Percentiles rank a stretch among this genome's conserved stretches.
Conservation (phyloP, 495 filamentous ascomycete species). For the Penicillium mononematosum region DNA sequence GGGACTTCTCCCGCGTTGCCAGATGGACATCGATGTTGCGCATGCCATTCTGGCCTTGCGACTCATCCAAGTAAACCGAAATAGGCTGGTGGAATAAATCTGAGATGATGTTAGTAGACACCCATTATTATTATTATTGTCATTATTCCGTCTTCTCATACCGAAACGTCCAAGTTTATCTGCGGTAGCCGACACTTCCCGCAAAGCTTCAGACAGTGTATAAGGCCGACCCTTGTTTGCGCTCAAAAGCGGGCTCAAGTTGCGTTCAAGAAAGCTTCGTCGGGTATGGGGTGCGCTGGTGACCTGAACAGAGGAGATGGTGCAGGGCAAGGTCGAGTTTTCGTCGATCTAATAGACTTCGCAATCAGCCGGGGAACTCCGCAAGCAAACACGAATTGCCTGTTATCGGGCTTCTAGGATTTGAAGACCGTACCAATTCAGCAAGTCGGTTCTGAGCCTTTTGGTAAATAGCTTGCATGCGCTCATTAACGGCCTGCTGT, state of each 20-base stretch:
- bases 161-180: slow-evolving; percentile 79
- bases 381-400: slow-evolving; percentile 2
- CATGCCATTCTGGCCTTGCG: slow-evolving; percentile 52
- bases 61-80: slow-evolving; percentile 72
- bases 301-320: slow-evolving; percentile 78
- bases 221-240: slow-evolving; percentile 62
- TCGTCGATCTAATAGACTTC: slow-evolving; percentile 59
- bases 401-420: background rate
- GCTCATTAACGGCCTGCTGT: slow-evolving; percentile 60
- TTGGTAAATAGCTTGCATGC: slow-evolving; percentile 61
- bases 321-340: slow-evolving; percentile 75
- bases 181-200: slow-evolving; percentile 62
- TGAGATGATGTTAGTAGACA: slow-evolving; percentile 34
- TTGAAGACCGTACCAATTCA: slow-evolving; percentile 44
- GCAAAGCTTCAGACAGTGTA: slow-evolving; percentile 73
- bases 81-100: slow-evolving; percentile 88
- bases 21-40: slow-evolving; percentile 79
- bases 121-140: background rate
- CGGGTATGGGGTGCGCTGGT: slow-evolving; percentile 77
- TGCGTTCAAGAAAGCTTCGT: slow-evolving; percentile 69
- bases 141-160: slow-evolving; percentile 37
- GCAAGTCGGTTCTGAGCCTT: slow-evolving; percentile 63
- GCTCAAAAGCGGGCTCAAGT: slow-evolving; percentile 75
- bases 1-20: slow-evolving; percentile 71
- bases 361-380: slow-evolving; percentile 18